These are phyloP conservation scores for Fusarium goolgardi DNA, from an alignment of 2,329 filamentous ascomycete species.

Conservation along the genomic window DNA sequence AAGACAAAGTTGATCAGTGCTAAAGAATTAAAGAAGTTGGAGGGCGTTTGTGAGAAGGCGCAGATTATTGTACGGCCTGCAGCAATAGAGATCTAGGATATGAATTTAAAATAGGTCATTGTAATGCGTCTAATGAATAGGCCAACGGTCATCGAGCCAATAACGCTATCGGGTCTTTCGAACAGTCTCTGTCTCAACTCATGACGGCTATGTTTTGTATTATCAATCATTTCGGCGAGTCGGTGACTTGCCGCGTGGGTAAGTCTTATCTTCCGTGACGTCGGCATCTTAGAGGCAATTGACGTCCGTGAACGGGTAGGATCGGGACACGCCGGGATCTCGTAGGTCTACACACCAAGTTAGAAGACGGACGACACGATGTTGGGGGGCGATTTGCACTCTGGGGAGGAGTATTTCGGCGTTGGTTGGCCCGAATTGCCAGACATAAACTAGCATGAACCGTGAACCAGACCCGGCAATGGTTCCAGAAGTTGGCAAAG, in stretches of 20 bases:
- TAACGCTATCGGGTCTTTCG: not conserved
- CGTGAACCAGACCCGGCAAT: slow-evolving; percentile 17
- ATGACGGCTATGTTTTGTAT: not conserved
- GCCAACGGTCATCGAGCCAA: not conserved
- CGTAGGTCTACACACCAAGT: not conserved
- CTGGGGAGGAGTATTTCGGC: slow-evolving; percentile 23
- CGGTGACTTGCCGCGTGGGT: slow-evolving; percentile 14
- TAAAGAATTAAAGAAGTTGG: slow-evolving; percentile 61
- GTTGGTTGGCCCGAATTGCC: slow-evolving; percentile 37
- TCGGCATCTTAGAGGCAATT: slow-evolving; percentile 34
- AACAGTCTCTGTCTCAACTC: not conserved
- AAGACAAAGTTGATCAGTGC: slow-evolving; percentile 68
- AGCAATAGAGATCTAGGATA: slow-evolving; percentile 28
- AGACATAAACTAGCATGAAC: slow-evolving; percentile 30
- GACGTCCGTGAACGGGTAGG: slow-evolving; percentile 39
- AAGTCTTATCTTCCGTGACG: slow-evolving; percentile 35
- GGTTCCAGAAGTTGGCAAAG: slow-evolving; percentile 15
- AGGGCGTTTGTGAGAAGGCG: slow-evolving; percentile 51
- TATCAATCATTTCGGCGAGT: slow-evolving; percentile 15
- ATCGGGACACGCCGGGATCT: slow-evolving; percentile 41
- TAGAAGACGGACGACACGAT: slow-evolving; percentile 11
- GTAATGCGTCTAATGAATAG: not conserved
- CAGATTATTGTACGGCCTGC: slow-evolving; percentile 47
- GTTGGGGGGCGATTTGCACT: slow-evolving; percentile 29
- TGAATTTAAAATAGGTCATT: not conserved